Percentiles rank a stretch among this genome's conserved stretches.
Evolutionary conservation across 331 rosid species (phyloP).

Genomic region (Malus hybrid): DNA sequence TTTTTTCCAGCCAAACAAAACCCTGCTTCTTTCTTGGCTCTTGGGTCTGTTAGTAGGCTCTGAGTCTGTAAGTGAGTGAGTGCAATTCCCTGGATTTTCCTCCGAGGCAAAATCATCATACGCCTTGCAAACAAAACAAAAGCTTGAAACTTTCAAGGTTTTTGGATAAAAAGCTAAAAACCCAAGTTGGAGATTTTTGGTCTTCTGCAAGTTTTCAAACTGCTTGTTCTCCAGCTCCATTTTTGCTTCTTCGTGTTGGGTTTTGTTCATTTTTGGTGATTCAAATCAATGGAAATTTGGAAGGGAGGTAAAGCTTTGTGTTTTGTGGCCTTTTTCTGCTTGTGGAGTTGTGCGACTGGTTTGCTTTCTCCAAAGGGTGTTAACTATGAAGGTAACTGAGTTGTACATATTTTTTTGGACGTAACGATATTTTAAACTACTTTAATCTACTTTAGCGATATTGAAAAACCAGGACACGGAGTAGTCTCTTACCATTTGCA

Average conservation of each 20-base stretch:
- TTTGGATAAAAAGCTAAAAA: neutral
- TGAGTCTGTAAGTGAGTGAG: slow-evolving; percentile 28
- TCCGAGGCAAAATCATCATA: neutral
- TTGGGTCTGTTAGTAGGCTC: slow-evolving; percentile 33
- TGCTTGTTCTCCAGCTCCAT: slow-evolving; percentile 22
- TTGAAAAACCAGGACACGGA: neutral
- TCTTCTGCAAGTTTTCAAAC: slow-evolving; percentile 33
- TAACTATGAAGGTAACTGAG: slow-evolving; percentile 68
- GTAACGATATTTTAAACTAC: neutral
- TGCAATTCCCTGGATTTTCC: slow-evolving; percentile 26
- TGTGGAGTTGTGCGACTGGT: slow-evolving; percentile 41
- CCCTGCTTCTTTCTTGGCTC: slow-evolving; percentile 30
- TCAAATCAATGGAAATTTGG: slow-evolving; percentile 38
- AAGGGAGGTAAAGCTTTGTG: slow-evolving; percentile 17
- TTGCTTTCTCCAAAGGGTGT: slow-evolving; percentile 77
- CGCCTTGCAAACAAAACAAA: neutral
- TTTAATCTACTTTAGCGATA: neutral
- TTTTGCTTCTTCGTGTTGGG: neutral
- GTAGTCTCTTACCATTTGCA: neutral
- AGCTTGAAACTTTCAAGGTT: neutral
- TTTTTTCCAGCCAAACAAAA: slow-evolving; percentile 9
- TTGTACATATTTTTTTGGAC: neutral
- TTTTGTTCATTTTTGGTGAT: neutral
- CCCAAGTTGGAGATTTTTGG: slow-evolving; percentile 26
- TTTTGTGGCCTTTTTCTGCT: slow-evolving; percentile 35